Percentiles rank a stretch among this genome's conserved stretches.
phyloP scores from a whole-genome alignment of 2,329 filamentous ascomycete genomes.

The Stylonectria norvegica region DNA sequence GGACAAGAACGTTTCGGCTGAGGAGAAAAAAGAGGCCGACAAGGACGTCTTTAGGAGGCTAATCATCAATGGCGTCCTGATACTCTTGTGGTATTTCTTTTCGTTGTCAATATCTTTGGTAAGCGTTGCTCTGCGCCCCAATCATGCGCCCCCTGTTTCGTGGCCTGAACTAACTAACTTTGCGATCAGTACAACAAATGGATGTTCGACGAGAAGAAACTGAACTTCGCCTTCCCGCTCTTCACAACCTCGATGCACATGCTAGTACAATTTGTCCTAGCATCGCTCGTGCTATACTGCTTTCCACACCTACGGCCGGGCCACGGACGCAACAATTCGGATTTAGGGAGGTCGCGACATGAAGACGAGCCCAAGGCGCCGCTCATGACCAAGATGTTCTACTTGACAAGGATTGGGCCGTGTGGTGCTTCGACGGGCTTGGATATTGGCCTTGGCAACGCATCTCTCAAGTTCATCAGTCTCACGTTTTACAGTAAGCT shows the following conservation, averaged over 20 bases:
- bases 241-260: conserved; percentile 96
- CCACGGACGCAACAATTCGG: conserved; percentile 45
- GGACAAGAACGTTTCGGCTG: conserved; percentile 57
- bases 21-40: conserved; percentile 74
- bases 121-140: conserved; percentile 38
- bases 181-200: conserved; percentile 90
- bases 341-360: conserved; percentile 49
- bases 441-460: conserved; percentile 94
- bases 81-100: conserved; percentile 84
- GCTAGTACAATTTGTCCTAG: conserved; percentile 84
- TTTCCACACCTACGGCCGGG: conserved; percentile 80
- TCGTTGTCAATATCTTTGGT: conserved; percentile 90
- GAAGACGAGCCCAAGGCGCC: conserved; percentile 51
- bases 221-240: conserved; percentile 90
- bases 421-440: conserved; percentile 90
- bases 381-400: conserved; percentile 87
- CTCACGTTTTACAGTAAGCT: conserved; percentile 87
- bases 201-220: conserved; percentile 88
- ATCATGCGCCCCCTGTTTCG: neutral
- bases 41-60: conserved; percentile 66
- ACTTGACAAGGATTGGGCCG: conserved; percentile 84
- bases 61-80: conserved; percentile 73
- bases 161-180: conserved; percentile 16
- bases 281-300: conserved; percentile 73
- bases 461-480: conserved; percentile 91